Conservation (phyloP, 176 grass and related monocot species). For the Elymus sibiricus region DNA sequence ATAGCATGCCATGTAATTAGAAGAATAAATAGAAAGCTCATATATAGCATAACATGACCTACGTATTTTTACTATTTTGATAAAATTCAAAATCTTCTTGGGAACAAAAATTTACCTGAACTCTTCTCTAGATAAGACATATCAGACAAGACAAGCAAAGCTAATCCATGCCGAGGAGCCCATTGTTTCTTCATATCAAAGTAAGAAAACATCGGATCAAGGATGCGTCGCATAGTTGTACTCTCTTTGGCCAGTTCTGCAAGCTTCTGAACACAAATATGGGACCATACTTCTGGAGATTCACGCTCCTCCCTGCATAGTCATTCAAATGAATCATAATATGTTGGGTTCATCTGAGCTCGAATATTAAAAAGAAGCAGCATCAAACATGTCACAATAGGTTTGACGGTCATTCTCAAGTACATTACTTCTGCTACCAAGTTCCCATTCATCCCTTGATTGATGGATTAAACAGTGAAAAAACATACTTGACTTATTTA, state of each 20-base stretch:
- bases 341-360: not conserved
- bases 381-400: not conserved
- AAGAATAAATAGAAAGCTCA: not conserved
- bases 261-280: conserved; percentile 87
- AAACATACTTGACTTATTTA: not conserved
- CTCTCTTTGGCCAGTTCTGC: conserved; percentile 92
- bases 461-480: not conserved
- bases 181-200: conserved; percentile 86
- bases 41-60: not conserved
- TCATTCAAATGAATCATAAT: conserved; percentile 11
- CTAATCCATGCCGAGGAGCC: conserved; percentile 63
- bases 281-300: conserved; percentile 79
- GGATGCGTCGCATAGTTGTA: conserved; percentile 69
- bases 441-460: not conserved
- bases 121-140: conserved; percentile 72
- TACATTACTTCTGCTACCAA: not conserved
- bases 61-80: not conserved
- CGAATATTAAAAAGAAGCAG: not conserved
- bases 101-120: conserved; percentile 53
- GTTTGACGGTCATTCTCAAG: not conserved
- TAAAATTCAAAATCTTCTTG: conserved; percentile 4
- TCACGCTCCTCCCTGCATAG: conserved; percentile 72
- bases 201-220: conserved; percentile 86
- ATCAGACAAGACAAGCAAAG: conserved; percentile 87
- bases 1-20: not conserved